Base-by-base conservation (phyloP, 306 rosid genomes). In the Medicago ruthenica region DNA sequence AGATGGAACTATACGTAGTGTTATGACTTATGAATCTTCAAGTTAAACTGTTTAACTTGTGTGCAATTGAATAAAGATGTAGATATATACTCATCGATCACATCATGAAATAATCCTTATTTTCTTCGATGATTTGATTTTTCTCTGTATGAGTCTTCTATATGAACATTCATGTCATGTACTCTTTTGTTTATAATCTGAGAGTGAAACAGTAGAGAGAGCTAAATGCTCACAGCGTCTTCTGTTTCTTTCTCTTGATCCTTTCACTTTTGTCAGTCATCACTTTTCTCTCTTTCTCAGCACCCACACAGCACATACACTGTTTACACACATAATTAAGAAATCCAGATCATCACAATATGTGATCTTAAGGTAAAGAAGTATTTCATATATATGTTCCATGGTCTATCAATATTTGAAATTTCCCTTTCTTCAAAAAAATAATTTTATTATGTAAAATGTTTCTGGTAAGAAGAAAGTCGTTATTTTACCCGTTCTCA, bases 91-190 rank as follows among this genome's bases (percentile, higher is more conserved):
- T 58, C 16, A 31, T 59, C 14, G 7, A 61, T 61, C 45, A 75
- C 34, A 70, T 71, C 55, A 66, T 71, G 67, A 71, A 71, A 66
- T 71, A 41, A 76, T 80, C 91, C 89, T 85, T 81, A 77, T 67
- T 75, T 80, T 70, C 86, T 75, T 75, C 81, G 84, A 88, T 73
- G 76, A 41, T 36, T 68, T 68, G 73, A 68, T 67, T 67, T 42
- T 1, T 13, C 13, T 75, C 8, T 65, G 9, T 62, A 44, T 20
- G 5, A 7, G 13, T 41, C 15, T 7, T 70, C 20, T 44, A 72
- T 14, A 64, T 69, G 58, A 70, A 67, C 27, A 24, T 48, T 58
- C 64, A 58, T 58, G 15, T 66, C 8, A 74, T 66, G 71, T 47
- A 13, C 12, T 76, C 50, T 57, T n/a, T n/a, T 48, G 63, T 57